Evolutionary conservation across 768 basidiomycete species (phyloP), one percentile per base, ranked within the genome.

Genomic region (Psilocybe cyanescens): DNA sequence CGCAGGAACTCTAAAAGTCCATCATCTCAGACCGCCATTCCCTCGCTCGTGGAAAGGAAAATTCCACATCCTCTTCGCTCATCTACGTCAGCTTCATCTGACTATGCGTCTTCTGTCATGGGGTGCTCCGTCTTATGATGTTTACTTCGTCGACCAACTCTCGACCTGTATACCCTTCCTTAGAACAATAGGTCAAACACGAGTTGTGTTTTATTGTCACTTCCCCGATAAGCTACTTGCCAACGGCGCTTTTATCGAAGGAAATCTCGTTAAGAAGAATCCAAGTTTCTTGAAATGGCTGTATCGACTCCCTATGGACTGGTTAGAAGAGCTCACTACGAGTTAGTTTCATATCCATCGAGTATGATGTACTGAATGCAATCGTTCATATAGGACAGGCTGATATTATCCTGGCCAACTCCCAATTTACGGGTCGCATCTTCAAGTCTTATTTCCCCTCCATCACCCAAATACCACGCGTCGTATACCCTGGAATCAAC

Each of bases 401-500:
- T 6, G 97, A 99, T 73, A 78, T 91, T 56, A 89, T 98, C 24
- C 84, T 99, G 8, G 93, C 91, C 31, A 99, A 99, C 71, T 99
- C 97, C 3, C 79, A 82, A 28, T 99, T 97, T 69, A 98, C 96
- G 0, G 84, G 88, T n/a, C 75, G 88, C 28, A 84, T 98, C 0
- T 96, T 95, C 71, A 81, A 79, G 61, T 77, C 82, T 2, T 86
- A 94, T 65, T 93, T 99, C 68, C 80, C 85, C 0, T 86, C 87
- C 1, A 86, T 99, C 46, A 63, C 58, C 1, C 78, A 79, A 28
- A 78, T 74, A 0, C 94, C 91, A 3, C 81, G 79, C 41, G 89
- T 97, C n/a, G 88, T 98, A n/a, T 95, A 98, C 72, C 97, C 97
- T 1, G 95, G 95, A 0, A 95, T 99, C 61, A 95, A 97, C 66